Evolutionary conservation across 495 filamentous ascomycete species (phyloP), one percentile per base, ranked within the genome.

Genomic region (Bathelium albidoporum): DNA sequence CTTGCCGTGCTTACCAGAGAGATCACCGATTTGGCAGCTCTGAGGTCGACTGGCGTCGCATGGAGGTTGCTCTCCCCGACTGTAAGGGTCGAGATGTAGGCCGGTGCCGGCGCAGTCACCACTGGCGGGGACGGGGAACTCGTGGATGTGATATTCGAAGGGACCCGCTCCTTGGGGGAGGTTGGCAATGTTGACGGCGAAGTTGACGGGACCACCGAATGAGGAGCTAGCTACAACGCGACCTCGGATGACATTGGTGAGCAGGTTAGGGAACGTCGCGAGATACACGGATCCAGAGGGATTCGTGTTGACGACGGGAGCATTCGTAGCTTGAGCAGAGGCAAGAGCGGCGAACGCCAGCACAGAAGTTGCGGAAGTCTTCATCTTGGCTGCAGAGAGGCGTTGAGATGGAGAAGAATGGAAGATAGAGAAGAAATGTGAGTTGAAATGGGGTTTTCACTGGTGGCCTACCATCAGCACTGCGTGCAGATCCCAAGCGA

Each of bases 131-230:
- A 95, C 87, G 18, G 87, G 88, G 49, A 77, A 71, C 62, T 84
- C 83, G 77, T 96, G 90, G 70, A 96, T 81, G 68, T 95, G 90
- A 78, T 96, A 96, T 32, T 80, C 90, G 78, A 91, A 91, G 4
- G 89, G 87, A 3, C 87, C 87, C 32, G 80, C 82, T 34, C 73
- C 74, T 16, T 76, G 73, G 62, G 89, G 90, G 36, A 95, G 77
- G 63, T 88, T 88, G 58, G 68, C 78, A 66, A 95, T 76, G 59
- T 76, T 75, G 62, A 91, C 75, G 55, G 74, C 70, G 69, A 93
- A 82, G 53, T 73, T 64, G 32, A 90, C 81, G 52, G 90, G 91
- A 28, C 77, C 76, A 43, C 88, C 87, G 64, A 81, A 78, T 0
- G 77, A 63, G 45, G 71, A 77, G 26, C 70, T 76, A n/a, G 82